These are phyloP conservation scores for Metschnikowia picachoensis DNA, from an alignment of 805 yeast genomes.

Conservation along the genomic window DNA sequence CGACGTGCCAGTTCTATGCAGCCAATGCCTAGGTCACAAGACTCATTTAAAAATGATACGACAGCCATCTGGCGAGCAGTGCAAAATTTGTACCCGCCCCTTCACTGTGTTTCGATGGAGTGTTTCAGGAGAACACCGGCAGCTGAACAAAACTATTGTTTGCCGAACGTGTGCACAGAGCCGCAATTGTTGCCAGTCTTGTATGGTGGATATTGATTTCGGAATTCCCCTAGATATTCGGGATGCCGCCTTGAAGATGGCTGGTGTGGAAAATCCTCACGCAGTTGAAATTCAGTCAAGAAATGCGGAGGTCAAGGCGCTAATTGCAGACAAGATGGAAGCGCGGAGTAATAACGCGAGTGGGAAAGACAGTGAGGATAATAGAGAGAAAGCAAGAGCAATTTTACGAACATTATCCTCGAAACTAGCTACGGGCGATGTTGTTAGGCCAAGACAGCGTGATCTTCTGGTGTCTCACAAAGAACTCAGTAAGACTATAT, in stretches of 20 bases:
- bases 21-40: conserved; percentile 64
- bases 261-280: conserved; percentile 35
- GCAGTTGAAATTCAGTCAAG: conserved; percentile 24
- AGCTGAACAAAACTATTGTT: conserved; percentile 58
- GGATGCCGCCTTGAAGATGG: conserved; percentile 75
- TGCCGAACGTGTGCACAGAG: conserved; percentile 79
- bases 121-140: conserved; percentile 37
- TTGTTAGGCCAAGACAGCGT: conserved; percentile 15
- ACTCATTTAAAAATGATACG: conserved; percentile 67
- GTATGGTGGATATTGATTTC: conserved; percentile 77
- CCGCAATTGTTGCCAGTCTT: conserved; percentile 81
- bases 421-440: conserved; percentile 18
- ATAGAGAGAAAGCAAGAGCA: conserved; percentile 39
- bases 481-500: conserved; percentile 36
- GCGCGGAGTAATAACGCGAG: conserved; percentile 39
- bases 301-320: conserved; percentile 36
- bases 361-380: conserved; percentile 10
- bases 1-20: conserved; percentile 65
- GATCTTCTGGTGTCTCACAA: conserved; percentile 41
- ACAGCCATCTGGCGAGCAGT: conserved; percentile 71
- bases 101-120: conserved; percentile 80
- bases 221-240: conserved; percentile 76
- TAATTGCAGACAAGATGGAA: conserved; percentile 46
- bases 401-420: conserved; percentile 49
- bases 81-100: conserved; percentile 81